Evolutionary conservation across 1,284 basidiomycete species (phyloP), one percentile per base, ranked within the genome.

Genomic region (Cutaneotrichosporon sp.): DNA sequence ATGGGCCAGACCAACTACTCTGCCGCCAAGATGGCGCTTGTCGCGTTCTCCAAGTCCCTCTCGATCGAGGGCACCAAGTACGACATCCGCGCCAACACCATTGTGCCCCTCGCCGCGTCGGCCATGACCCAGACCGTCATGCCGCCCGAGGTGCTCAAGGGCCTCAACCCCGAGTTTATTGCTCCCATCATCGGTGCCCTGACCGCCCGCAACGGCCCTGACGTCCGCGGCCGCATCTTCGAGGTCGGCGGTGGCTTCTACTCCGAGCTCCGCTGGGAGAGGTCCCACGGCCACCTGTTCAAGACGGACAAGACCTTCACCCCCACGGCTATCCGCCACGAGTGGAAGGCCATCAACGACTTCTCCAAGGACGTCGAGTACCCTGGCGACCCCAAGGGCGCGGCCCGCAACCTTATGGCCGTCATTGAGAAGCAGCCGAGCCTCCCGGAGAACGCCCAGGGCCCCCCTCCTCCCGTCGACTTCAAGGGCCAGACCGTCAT

Each of bases 141-240:
- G 88, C 91, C 94, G 14, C 88, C 89, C n/a, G 94, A 98, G 60
- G 87, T 97, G 82, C 84, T 99, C 58, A 87, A 84, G 46, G 86
- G 90, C 65, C 77, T 98, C 49, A 90, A 89, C 82, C 96, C 96
- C 31, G 89, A 91, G 68, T 91, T 87, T 61, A 87, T 99, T 43
- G 92, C 91, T 1, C 93, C 96, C 3, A 85, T 98, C 57, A 90
- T 97, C 42, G 85, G 81, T 24, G 87, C 75, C 27, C 68, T 79
- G 22, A 74, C 70, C 24, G 68, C 72, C n/a, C 68, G 65, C 54
- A 70, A 71, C 48, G 73, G 86, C 5, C 86, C 87, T 16, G 84
- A 93, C 54, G 86, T 88, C 1, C 86, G 81, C 38, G 96, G 96
- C 25, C 85, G 86, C 64, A 80, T 94, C 34, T 97, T 94, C 64